Evolutionary conservation across 495 filamentous ascomycete genomes (phyloP).

Genomic region (Talaromyces adpressus): DNA sequence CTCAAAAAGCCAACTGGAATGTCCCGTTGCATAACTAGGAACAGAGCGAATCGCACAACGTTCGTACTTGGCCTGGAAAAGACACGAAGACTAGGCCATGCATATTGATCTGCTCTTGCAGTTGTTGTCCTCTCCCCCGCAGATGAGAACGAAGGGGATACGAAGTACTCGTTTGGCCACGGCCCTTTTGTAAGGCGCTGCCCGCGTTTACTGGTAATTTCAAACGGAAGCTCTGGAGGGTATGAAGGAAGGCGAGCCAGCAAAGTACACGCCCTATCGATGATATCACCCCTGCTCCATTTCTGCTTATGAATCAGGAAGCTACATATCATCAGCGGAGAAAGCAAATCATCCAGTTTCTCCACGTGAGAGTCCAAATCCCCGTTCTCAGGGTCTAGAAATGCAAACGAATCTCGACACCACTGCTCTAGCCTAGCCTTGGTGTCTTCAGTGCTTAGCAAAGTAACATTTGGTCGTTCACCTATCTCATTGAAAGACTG

Average conservation of each 20-base stretch:
- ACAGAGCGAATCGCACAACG: not conserved
- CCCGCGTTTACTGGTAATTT: not conserved
- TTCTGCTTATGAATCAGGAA: conserved; percentile 1
- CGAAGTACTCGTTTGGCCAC: not conserved
- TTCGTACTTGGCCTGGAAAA: not conserved
- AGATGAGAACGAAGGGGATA: not conserved
- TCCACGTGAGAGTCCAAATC: not conserved
- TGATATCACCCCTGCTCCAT: not conserved
- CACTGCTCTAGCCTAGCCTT: not conserved
- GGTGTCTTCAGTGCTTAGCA: not conserved
- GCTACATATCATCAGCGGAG: not conserved
- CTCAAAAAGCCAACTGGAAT: not conserved
- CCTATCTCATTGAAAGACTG: not conserved
- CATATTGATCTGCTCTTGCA: not conserved
- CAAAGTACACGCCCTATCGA: not conserved
- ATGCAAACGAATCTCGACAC: not conserved
- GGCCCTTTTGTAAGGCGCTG: not conserved
- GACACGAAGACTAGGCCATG: not conserved
- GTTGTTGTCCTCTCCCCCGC: not conserved
- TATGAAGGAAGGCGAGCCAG: not conserved
- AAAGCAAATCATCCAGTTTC: conserved; percentile 1
- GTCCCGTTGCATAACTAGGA: not conserved
- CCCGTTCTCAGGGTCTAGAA: not conserved
- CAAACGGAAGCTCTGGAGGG: not conserved
- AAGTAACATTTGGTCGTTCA: not conserved